These are phyloP conservation scores for Solanum infundibuliforme DNA, from an alignment of 257 asterid species.

Conservation along the genomic window DNA sequence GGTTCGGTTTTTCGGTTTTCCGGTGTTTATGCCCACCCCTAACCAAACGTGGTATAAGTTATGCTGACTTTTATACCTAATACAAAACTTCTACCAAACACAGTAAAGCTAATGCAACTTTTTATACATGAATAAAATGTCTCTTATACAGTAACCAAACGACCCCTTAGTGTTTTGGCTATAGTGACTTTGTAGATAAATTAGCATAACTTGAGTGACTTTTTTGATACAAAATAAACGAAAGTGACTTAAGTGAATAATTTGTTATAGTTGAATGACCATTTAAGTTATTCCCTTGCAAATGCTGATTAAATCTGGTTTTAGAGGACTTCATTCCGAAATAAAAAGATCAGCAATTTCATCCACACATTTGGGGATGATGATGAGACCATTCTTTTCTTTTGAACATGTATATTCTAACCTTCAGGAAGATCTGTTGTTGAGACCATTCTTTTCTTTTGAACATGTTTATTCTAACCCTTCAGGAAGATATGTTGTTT, in stretches of 20 bases:
- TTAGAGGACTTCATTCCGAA: not conserved
- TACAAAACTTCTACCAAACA: too few relatives aligned
- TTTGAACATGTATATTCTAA: too few relatives aligned
- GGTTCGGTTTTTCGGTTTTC: too few relatives aligned
- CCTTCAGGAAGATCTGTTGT: too few relatives aligned
- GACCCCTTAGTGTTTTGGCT: not conserved
- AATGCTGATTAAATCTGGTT: not conserved
- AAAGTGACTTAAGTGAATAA: not conserved
- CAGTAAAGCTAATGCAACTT: too few relatives aligned
- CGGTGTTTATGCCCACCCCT: too few relatives aligned
- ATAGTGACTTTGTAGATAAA: not conserved
- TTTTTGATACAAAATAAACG: not conserved
- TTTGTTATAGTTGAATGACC: not conserved
- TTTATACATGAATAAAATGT: too few relatives aligned
- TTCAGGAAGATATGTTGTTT: not conserved
- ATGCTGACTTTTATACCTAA: too few relatives aligned
- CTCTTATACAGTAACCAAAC: too few relatives aligned
- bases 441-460: not conserved
- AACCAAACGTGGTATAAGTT: too few relatives aligned
- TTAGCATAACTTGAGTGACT: not conserved
- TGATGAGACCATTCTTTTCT: not conserved
- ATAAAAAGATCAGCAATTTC: not conserved
- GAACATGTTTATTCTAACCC: not conserved
- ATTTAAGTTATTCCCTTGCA: not conserved
- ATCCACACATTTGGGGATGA: not conserved